A percentile compares a stretch with the other conserved stretches of the same genome.
phyloP scores from a whole-genome alignment of 1,284 basidiomycete genomes.

The Takashimella tepidaria region DNA sequence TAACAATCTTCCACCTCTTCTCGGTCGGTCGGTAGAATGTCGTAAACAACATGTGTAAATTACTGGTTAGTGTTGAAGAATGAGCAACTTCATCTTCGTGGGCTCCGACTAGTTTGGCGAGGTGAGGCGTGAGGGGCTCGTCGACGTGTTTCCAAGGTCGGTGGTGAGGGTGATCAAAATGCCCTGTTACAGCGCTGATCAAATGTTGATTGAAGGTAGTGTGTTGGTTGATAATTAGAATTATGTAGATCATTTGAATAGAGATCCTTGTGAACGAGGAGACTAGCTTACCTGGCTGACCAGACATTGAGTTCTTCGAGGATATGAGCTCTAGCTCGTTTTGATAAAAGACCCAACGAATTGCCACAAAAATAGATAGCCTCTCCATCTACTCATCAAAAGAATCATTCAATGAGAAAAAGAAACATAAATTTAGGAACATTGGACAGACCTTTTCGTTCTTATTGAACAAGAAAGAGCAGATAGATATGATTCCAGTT shows the following conservation, averaged over 20 bases:
- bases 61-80: constrained; percentile 89
- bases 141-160: constrained; percentile 81
- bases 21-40: constrained; percentile 87
- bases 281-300: constrained; percentile 70
- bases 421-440: background rate
- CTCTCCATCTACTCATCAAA: constrained; percentile 27
- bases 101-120: constrained; percentile 82
- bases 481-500: too few relatives aligned
- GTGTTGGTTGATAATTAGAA: background rate
- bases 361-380: constrained; percentile 90
- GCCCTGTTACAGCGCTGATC: constrained; percentile 77
- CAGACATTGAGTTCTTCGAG: constrained; percentile 85
- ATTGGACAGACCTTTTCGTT: background rate
- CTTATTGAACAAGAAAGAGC: background rate
- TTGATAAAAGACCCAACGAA: constrained; percentile 80
- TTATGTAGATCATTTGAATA: background rate
- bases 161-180: constrained; percentile 79
- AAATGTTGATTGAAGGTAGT: constrained; percentile 18
- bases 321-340: constrained; percentile 64
- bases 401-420: background rate
- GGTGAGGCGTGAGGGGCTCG: constrained; percentile 64
- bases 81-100: constrained; percentile 83
- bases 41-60: constrained; percentile 89
- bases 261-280: background rate
- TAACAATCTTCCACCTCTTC: constrained; percentile 84